Percentiles rank a stretch among this genome's conserved stretches.
Evolutionary conservation across 176 grass and related monocot species (phyloP).

Genomic region (Elaeis guineensis): DNA sequence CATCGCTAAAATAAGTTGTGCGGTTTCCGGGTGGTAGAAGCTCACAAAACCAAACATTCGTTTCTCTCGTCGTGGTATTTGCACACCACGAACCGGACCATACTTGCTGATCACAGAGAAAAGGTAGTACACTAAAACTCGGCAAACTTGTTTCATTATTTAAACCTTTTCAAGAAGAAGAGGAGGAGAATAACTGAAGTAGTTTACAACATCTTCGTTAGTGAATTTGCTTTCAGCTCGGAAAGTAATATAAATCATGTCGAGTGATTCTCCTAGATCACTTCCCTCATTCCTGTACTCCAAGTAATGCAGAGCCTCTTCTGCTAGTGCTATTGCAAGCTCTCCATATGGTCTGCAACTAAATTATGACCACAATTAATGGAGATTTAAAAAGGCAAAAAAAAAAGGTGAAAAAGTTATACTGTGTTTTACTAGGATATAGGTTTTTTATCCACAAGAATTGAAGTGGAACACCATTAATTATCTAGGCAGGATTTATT

Average conservation of each 20-base stretch:
- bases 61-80: conserved; percentile 23
- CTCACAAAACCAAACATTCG: conserved; percentile 54
- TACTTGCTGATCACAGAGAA: conserved; percentile 23
- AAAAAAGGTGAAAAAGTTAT: too few relatives aligned
- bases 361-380: background rate
- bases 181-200: conserved; percentile 24
- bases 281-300: too few relatives aligned
- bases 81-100: conserved; percentile 39
- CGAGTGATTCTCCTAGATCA: conserved; percentile 5
- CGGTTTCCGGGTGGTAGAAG: conserved; percentile 35
- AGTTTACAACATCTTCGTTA: conserved; percentile 15
- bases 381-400: too few relatives aligned
- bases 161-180: background rate
- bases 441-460: too few relatives aligned
- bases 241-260: conserved; percentile 51
- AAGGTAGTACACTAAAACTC: too few relatives aligned
- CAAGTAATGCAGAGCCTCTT: conserved; percentile 38
- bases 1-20: conserved; percentile 32
- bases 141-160: too few relatives aligned
- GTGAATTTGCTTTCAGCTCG: conserved; percentile 38
- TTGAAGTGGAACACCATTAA: too few relatives aligned
- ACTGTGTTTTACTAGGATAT: too few relatives aligned
- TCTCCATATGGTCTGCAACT: conserved; percentile 31
- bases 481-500: too few relatives aligned
- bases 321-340: conserved; percentile 30